Base-by-base conservation (phyloP, 2,329 filamentous ascomycete genomes). In the Fusarium sp. region DNA sequence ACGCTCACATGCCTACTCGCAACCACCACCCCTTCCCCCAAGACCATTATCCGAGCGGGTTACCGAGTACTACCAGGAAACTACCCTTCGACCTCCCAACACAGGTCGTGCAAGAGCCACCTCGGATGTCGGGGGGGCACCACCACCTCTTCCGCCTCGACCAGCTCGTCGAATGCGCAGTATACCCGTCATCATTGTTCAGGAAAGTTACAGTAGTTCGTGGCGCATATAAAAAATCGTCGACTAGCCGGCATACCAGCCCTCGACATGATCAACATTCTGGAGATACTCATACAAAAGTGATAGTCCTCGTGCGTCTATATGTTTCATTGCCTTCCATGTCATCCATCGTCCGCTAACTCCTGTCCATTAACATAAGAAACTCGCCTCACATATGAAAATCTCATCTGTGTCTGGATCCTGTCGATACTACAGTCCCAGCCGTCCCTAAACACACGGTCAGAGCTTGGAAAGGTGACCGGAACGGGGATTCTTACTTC, bases 121-220 rank as follows among this genome's bases (percentile, higher is more conserved):
- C 42, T 78, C 76, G 38, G 77, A 78, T 33, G 75, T 71, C 40
- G 75, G 76, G 29, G 62, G 76, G 40, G 40, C 66, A 27, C 73
- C 72, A 29, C 72, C 72, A 59, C 76, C 77, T 38, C 61, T 79
- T 27, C 78, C 79, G 10, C 77, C 79, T 49, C 72, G 78, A 40
- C 78, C 78, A 12, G 49, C 66, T 59, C 76, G 70, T 66, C 74
- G 77, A 24, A 67, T 72, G 62, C 73, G 66, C 16, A 80, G 79
- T 33, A 75, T 79, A 66, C 78, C 80, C 5, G 70, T 80, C 27
- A 78, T 82, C 35, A 72, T 80, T 12, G 73, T 80, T 46, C 75
- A 81, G 65, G 79, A 80, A 59, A 71, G 62, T 56, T 66, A 69
- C 59, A 62, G 67, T 63, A 62, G 75, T 70, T 56, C 66, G 51